phyloP scores from a whole-genome alignment of 192 early-diverging fungal genomes.

The Thoreauomyces humboldtii region DNA sequence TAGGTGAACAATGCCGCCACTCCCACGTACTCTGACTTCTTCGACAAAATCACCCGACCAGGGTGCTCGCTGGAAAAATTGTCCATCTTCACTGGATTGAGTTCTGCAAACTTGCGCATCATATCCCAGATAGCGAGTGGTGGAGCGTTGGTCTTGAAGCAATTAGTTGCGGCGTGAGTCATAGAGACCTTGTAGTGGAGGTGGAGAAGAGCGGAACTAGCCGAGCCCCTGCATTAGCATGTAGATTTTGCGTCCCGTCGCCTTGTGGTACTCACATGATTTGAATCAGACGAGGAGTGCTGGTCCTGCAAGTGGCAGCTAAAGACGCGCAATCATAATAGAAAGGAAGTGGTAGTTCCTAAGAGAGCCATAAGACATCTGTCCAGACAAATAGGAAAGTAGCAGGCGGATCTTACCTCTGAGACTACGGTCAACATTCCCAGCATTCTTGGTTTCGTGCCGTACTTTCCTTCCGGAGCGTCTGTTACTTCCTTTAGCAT shows the following conservation, averaged over 20 bases:
- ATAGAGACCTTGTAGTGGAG: slow-evolving; percentile 84
- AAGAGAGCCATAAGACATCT: neutral
- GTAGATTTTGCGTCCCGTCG: neutral
- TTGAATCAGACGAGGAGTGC: slow-evolving; percentile 64
- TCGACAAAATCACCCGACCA: slow-evolving; percentile 63
- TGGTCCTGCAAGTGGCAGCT: slow-evolving; percentile 69
- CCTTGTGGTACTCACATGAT: slow-evolving; percentile 54
- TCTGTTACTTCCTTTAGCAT: slow-evolving; percentile 75
- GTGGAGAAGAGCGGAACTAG: slow-evolving; percentile 88
- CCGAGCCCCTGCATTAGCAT: neutral
- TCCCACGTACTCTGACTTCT: slow-evolving; percentile 29
- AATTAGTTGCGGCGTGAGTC: slow-evolving; percentile 73
- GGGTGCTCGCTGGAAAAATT: slow-evolving; percentile 66
- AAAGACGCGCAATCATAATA: slow-evolving; percentile 76
- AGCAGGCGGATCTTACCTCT: slow-evolving; percentile 53
- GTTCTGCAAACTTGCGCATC: slow-evolving; percentile 72
- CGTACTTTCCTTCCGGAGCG: slow-evolving; percentile 58
- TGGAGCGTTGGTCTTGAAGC: slow-evolving; percentile 94
- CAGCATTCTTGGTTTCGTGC: slow-evolving; percentile 81
- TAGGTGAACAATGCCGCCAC: neutral
- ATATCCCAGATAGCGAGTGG: slow-evolving; percentile 87
- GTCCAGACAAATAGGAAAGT: neutral
- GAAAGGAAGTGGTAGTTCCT: slow-evolving; percentile 66
- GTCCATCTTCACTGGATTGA: slow-evolving; percentile 65
- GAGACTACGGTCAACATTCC: slow-evolving; percentile 92